Conservation (phyloP, 495 filamentous ascomycete species). For the Neurospora pannonica region DNA sequence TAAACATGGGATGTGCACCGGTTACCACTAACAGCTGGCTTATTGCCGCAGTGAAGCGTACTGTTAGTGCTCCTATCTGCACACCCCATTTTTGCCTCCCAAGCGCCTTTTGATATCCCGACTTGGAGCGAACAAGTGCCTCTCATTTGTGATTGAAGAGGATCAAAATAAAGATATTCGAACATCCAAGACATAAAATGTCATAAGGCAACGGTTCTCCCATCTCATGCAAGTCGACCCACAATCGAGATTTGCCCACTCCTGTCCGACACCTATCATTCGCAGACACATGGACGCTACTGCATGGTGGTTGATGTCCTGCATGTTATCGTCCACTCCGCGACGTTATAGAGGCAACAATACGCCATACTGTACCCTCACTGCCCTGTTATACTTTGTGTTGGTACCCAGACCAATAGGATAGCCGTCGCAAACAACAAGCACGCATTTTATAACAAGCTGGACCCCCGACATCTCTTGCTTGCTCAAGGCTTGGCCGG, state of each 20-base stretch:
- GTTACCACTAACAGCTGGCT: not conserved
- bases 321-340: not conserved
- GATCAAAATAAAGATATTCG: not conserved
- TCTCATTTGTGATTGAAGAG: no score
- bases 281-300: not conserved
- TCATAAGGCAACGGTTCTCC: not conserved
- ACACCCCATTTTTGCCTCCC: not conserved
- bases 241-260: not conserved
- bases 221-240: not conserved
- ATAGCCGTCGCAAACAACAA: not conserved
- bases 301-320: not conserved
- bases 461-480: not conserved
- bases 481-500: not conserved
- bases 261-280: not conserved
- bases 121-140: not conserved
- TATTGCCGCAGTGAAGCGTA: not conserved
- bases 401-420: not conserved
- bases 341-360: not conserved
- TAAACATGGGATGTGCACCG: no score
- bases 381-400: not conserved
- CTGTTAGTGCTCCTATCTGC: not conserved
- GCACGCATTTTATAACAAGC: not conserved
- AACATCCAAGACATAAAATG: not conserved
- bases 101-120: not conserved
- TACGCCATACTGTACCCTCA: not conserved